Evolutionary conservation across 768 basidiomycete genomes (phyloP), one percentile per base, ranked within the genome.

Genomic region (Tricholoma flavovirens): DNA sequence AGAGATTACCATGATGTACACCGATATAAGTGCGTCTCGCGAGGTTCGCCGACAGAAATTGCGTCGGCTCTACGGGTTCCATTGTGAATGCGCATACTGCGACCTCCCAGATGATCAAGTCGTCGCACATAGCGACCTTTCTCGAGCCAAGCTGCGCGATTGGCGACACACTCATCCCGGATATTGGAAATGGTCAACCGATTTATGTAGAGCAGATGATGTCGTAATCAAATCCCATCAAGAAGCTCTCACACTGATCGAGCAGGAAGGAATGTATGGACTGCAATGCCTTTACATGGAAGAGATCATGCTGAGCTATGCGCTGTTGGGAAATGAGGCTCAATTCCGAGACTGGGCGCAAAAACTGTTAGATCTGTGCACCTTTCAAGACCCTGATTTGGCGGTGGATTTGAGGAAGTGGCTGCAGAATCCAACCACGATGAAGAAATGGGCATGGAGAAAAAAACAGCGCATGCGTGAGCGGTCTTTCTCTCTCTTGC

Each of bases 1-100:
- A 54, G 78, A 80, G 53, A 76, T 80, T 26, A 69, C 69, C n/a
- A 76, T 74, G 53, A 73, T 74, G 14, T 80, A 80, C 62, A 70
- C 74, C 36, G 72, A 78, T 55, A 70, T 74, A 1, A 68, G 70
- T 10, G 72, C 72, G 10, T 62, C 75, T 12, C 69, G 72, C 6
- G 66, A 63, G 11, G 64, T 57, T 11, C 72, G 78, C 11, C 65
- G 69, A 24, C 62, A 66, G 11, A 68, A 68, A 32, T 69, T 80
- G 6, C 55, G 63, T 6, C 66, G 70, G 3, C 69, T 73, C 49
- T 77, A 80, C 56, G 65, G 73, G 8, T 80, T 80, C 56, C 57
- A 54, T 3, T 80, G 78, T 61, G 66, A 66, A 38, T 78, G 78
- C 53, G 60, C 64, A 1, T 71, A 68, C 59, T 80, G 77, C 58